Conservation (phyloP, 208 protist species). For the Kentomonas sorsogonicus region DNA sequence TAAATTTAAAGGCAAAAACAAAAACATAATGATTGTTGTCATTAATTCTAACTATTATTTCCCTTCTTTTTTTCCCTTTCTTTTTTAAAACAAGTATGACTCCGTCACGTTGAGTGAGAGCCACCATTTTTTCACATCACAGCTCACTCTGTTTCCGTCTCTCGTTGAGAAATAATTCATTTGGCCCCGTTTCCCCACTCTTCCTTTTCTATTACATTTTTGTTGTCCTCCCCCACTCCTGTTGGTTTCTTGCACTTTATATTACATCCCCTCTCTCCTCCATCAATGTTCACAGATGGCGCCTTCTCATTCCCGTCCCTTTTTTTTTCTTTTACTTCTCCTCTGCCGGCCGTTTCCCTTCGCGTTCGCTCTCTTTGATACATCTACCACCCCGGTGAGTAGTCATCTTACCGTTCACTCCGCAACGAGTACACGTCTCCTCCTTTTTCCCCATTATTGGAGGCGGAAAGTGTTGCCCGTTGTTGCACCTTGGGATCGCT, state of each 20-base stretch:
- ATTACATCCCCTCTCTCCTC: too few species aligned
- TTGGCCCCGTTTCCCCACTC: constrained; percentile 11
- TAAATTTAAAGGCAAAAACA: too few species aligned
- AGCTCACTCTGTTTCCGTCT: not conserved
- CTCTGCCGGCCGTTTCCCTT: too few species aligned
- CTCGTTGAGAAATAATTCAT: too few species aligned
- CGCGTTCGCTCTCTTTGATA: too few species aligned
- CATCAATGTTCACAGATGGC: too few species aligned
- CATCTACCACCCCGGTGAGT: too few species aligned
- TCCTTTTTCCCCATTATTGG: constrained; percentile 7
- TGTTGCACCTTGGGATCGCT: constrained; percentile 9
- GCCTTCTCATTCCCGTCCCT: constrained; percentile 6
- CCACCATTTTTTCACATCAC: constrained; percentile 8
- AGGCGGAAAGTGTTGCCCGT: constrained; percentile 8
- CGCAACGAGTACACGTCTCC: too few species aligned
- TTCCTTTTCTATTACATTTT: constrained; percentile 5
- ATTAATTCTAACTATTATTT: constrained; percentile 1
- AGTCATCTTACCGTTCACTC: too few species aligned
- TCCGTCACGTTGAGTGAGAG: too few species aligned
- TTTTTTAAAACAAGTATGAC: constrained; percentile 1
- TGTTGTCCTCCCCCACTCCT: too few species aligned
- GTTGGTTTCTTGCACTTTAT: too few species aligned
- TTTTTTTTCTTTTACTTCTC: constrained; percentile 9
- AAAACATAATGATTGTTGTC: not conserved
- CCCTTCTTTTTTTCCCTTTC: constrained; percentile 5